Evolutionary conservation across 257 asterid genomes (phyloP).

Genomic region (Thymus quinquecostatus): DNA sequence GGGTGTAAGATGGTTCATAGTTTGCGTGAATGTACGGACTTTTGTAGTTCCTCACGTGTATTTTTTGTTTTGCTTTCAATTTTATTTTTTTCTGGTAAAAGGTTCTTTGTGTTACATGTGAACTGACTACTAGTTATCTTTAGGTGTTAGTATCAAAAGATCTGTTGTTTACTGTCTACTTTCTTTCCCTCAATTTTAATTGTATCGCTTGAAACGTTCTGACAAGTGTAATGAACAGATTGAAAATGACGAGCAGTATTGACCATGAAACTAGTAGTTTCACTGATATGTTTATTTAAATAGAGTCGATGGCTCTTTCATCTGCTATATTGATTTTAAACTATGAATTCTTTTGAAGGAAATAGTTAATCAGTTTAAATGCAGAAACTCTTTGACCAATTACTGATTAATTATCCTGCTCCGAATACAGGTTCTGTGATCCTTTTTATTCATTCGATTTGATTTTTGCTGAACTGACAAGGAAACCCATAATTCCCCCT

Average conservation of each 20-base stretch:
- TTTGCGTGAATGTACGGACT: too few relatives aligned
- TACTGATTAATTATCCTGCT: neutral
- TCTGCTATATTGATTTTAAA: too few relatives aligned
- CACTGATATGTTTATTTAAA: neutral
- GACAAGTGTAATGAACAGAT: neutral
- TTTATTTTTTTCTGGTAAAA: too few relatives aligned
- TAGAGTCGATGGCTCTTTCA: neutral
- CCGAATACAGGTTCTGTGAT: neutral
- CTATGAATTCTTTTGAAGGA: too few relatives aligned
- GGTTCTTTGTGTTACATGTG: too few relatives aligned
- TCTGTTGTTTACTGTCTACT: neutral
- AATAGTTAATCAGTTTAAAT: too few relatives aligned
- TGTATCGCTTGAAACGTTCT: neutral
- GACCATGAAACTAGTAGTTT: neutral
- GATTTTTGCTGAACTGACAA: neutral
- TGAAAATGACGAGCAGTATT: neutral
- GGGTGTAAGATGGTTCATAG: neutral
- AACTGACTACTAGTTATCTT: too few relatives aligned
- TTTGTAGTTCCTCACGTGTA: too few relatives aligned
- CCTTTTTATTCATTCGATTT: neutral
- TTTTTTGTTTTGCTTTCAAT: neutral
- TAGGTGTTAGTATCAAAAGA: neutral
- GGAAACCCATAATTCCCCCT: neutral
- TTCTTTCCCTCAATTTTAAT: neutral
- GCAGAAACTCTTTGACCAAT: too few relatives aligned